A percentile compares a stretch with the other conserved stretches of the same genome.
These are phyloP conservation scores for Diaporthe amygdali DNA, from an alignment of 2,329 filamentous ascomycete species.

Conservation along the genomic window DNA sequence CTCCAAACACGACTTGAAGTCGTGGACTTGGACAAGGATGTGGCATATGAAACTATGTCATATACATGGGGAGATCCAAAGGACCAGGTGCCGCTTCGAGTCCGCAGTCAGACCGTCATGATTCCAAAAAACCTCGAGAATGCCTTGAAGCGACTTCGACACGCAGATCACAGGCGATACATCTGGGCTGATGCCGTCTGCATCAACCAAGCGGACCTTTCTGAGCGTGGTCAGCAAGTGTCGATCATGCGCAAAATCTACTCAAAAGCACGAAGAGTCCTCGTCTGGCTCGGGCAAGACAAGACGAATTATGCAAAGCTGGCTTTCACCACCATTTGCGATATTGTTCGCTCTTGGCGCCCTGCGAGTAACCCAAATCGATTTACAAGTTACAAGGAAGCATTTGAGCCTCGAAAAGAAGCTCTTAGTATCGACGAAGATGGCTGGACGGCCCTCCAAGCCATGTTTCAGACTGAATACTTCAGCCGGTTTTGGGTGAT, in stretches of 20 bases:
- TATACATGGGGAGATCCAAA: slow-evolving; percentile 15
- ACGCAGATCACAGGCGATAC: neutral
- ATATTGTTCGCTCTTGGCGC: slow-evolving; percentile 24
- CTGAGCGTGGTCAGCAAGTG: slow-evolving; percentile 12
- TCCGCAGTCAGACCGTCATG: neutral
- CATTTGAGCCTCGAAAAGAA: slow-evolving; percentile 14
- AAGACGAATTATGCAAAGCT: neutral
- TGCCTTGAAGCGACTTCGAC: neutral
- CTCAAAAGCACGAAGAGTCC: neutral
- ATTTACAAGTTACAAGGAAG: slow-evolving; percentile 20
- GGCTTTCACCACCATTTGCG: slow-evolving; percentile 19
- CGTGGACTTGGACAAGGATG: neutral
- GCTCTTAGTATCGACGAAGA: slow-evolving; percentile 1
- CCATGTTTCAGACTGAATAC: slow-evolving; percentile 23
- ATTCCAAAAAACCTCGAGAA: slow-evolving; percentile 7
- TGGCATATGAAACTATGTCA: slow-evolving; percentile 12
- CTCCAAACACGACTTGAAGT: slow-evolving; percentile 3
- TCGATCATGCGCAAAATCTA: slow-evolving; percentile 15
- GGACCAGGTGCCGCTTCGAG: neutral
- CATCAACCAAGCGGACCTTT: slow-evolving; percentile 15
- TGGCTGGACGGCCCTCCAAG: slow-evolving; percentile 22
- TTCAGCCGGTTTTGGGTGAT: slow-evolving; percentile 27
- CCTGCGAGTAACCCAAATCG: slow-evolving; percentile 8
- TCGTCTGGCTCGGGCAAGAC: slow-evolving; percentile 14
- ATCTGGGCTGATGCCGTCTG: slow-evolving; percentile 20